phyloP scores from a whole-genome alignment of 805 yeast species.

The Saturnispora bothae region DNA sequence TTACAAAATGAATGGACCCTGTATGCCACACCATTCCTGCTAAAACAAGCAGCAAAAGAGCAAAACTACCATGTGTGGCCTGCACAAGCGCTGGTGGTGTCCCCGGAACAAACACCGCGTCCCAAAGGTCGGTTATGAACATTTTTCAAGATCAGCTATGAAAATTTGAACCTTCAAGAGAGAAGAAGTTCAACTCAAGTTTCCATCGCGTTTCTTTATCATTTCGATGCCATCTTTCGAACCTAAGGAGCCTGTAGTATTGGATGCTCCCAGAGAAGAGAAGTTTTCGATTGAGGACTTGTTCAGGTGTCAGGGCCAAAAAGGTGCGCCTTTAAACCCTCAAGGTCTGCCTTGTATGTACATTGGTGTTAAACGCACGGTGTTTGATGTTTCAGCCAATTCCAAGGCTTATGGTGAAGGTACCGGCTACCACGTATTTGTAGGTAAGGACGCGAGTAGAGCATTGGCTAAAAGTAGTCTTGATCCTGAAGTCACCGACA shows the following conservation, averaged over 20 bases:
- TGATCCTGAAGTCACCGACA: slow-evolving; percentile 40
- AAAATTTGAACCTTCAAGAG: too few species aligned
- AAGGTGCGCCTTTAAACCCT: slow-evolving; percentile 15
- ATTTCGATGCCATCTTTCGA: slow-evolving; percentile 7
- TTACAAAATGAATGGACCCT: slow-evolving; percentile 55
- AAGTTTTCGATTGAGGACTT: slow-evolving; percentile 25
- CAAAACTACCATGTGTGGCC: slow-evolving; percentile 83
- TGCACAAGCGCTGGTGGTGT: slow-evolving; percentile 78
- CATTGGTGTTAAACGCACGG: slow-evolving; percentile 65
- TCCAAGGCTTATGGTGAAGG: slow-evolving; percentile 66
- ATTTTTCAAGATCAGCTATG: too few species aligned
- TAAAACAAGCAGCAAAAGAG: slow-evolving; percentile 48
- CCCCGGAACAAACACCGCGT: slow-evolving; percentile 87
- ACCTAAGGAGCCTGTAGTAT: slow-evolving; percentile 43
- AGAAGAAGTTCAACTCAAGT: too few species aligned
- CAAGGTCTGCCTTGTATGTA: slow-evolving; percentile 31
- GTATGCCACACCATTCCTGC: slow-evolving; percentile 48
- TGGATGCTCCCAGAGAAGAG: slow-evolving; percentile 41
- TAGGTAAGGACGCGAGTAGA: slow-evolving; percentile 69
- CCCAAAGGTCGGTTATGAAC: slow-evolving; percentile 15
- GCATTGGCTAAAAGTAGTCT: slow-evolving; percentile 63
- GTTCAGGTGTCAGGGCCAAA: slow-evolving; percentile 17
- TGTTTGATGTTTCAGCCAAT: slow-evolving; percentile 70
- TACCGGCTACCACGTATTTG: slow-evolving; percentile 57
- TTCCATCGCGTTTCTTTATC: too few species aligned